Evolutionary conservation across 2,329 filamentous ascomycete species (phyloP).

Genomic region (Nigrospora osmanthi): DNA sequence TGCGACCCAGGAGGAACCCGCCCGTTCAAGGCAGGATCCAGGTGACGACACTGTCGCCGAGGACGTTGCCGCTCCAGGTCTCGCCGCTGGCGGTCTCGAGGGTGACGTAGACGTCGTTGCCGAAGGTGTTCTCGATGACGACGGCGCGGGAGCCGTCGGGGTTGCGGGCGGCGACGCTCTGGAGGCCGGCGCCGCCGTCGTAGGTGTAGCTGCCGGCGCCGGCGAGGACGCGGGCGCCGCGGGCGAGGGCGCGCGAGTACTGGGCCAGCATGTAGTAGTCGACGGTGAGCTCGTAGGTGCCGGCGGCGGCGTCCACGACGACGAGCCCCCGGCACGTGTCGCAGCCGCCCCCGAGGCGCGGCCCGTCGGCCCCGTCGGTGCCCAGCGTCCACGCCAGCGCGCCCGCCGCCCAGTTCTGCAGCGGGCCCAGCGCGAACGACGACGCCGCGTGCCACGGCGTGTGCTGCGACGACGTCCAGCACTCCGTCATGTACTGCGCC

Average conservation of each 20-base stretch:
- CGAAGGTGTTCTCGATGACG: slow-evolving; percentile 38
- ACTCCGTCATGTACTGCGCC: slow-evolving; percentile 41
- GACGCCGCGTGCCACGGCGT: slow-evolving; percentile 28
- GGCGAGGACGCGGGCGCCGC: slow-evolving; percentile 31
- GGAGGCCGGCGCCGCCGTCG: slow-evolving; percentile 26
- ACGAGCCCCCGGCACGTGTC: slow-evolving; percentile 42
- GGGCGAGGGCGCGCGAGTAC: slow-evolving; percentile 39
- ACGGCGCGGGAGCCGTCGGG: slow-evolving; percentile 36
- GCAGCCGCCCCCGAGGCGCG: slow-evolving; percentile 34
- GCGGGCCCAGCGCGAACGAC: slow-evolving; percentile 34
- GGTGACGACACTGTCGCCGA: slow-evolving; percentile 25
- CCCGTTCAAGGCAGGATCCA: slow-evolving; percentile 25
- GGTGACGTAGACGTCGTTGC: slow-evolving; percentile 34
- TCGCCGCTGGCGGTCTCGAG: slow-evolving; percentile 22
- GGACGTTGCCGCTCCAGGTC: slow-evolving; percentile 29
- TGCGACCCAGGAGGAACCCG: neutral
- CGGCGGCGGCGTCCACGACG: slow-evolving; percentile 39
- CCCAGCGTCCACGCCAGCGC: slow-evolving; percentile 36
- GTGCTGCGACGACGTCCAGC: slow-evolving; percentile 27
- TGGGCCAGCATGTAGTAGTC: slow-evolving; percentile 49
- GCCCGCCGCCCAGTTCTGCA: slow-evolving; percentile 38
- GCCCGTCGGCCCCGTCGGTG: slow-evolving; percentile 26
- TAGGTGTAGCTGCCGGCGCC: slow-evolving; percentile 37
- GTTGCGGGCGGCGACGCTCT: slow-evolving; percentile 38
- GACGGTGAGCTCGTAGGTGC: slow-evolving; percentile 34